These are phyloP conservation scores for Solanum appendiculatum DNA, from an alignment of 257 asterid genomes.

Conservation along the genomic window DNA sequence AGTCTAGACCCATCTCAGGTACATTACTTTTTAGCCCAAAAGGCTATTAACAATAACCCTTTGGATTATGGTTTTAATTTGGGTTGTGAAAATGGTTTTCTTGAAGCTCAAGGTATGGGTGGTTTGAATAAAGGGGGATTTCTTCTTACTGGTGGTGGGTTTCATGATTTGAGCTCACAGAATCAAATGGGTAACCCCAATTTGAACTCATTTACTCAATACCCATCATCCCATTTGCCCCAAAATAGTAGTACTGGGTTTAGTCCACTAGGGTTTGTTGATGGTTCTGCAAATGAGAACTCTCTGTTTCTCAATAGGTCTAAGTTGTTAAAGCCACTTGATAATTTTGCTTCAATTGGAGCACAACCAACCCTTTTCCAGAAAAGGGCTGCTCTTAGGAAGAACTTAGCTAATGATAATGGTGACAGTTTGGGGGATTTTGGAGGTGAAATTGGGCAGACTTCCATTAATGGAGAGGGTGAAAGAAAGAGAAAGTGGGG, in stretches of 20 bases:
- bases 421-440: slow-evolving; percentile 34
- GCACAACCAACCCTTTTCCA: slow-evolving; percentile 87
- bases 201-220: slow-evolving; percentile 25
- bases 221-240: slow-evolving; percentile 15
- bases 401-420: slow-evolving; percentile 9
- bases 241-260: slow-evolving; percentile 21
- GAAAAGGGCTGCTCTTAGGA: slow-evolving; percentile 76
- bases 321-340: slow-evolving; percentile 69
- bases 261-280: slow-evolving; percentile 29
- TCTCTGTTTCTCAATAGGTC: slow-evolving; percentile 49
- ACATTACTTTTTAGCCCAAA: slow-evolving; percentile 41
- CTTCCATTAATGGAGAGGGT: slow-evolving; percentile 12
- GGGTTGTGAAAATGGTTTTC: slow-evolving; percentile 53
- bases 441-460: slow-evolving; percentile 19
- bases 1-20: slow-evolving; percentile 46
- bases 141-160: slow-evolving; percentile 12
- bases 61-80: slow-evolving; percentile 30
- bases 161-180: slow-evolving; percentile 35
- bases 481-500: slow-evolving; percentile 44
- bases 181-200: slow-evolving; percentile 24
- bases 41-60: slow-evolving; percentile 12
- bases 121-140: slow-evolving; percentile 24
- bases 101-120: slow-evolving; percentile 26
- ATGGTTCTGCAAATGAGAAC: slow-evolving; percentile 26
- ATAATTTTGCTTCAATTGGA: slow-evolving; percentile 51